Conservation (phyloP, 2,329 filamentous ascomycete genomes). For the Coniochaeta prunicola region DNA sequence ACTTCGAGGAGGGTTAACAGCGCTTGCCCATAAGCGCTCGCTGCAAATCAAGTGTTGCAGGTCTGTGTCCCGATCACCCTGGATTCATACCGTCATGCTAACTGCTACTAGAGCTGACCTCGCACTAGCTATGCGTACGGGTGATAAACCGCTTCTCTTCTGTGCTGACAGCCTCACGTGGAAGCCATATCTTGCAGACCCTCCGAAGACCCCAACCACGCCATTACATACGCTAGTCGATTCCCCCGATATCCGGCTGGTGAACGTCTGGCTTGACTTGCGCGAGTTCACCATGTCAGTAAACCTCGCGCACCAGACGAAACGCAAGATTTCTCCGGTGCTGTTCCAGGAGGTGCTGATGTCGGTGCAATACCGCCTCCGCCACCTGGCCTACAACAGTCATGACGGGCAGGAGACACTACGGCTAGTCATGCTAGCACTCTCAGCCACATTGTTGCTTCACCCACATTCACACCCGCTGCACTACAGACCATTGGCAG, state of each 20-base stretch:
- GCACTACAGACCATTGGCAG: neutral
- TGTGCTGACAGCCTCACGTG: neutral
- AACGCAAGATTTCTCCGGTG: neutral
- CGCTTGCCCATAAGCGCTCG: constrained; percentile 6
- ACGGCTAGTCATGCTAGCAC: neutral
- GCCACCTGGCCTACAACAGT: neutral
- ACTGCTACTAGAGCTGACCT: neutral
- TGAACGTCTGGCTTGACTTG: neutral
- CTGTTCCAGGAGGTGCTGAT: neutral
- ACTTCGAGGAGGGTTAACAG: constrained; percentile 8
- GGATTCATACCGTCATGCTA: neutral
- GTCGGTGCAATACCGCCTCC: neutral
- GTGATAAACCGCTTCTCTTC: neutral
- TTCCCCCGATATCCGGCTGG: neutral
- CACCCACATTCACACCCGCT: neutral
- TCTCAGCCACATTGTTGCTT: neutral
- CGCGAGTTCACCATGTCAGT: neutral
- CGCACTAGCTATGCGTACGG: neutral
- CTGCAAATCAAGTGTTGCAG: constrained; percentile 12
- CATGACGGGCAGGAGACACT: neutral
- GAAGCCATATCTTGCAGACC: neutral
- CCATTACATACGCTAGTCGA: neutral
- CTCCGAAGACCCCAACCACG: neutral
- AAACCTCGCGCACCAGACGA: constrained; percentile 1
- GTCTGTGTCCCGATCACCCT: constrained; percentile 1